Evolutionary conservation across 345 rosid genomes (phyloP).

Genomic region (Ceriops zippeliana): DNA sequence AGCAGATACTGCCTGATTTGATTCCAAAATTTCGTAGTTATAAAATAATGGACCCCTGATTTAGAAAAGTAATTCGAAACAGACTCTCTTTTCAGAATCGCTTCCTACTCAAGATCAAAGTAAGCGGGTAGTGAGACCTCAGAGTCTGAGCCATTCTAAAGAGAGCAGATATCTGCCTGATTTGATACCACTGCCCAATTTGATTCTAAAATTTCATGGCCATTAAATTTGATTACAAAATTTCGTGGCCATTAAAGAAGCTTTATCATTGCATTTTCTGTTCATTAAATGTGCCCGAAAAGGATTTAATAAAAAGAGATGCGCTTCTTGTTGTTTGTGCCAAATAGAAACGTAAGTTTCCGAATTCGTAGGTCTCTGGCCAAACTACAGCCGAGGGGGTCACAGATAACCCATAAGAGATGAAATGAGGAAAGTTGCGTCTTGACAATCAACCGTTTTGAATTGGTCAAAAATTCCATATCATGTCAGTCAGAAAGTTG

Average conservation of each 20-base stretch:
- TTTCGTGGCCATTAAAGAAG: conserved; percentile 10
- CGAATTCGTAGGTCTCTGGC: conserved; percentile 20
- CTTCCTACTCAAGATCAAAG: conserved; percentile 76
- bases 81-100: conserved; percentile 37
- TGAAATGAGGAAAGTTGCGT: too few relatives aligned
- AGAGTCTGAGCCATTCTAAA: conserved; percentile 48
- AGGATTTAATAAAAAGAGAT: neutral
- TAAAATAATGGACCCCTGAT: conserved; percentile 7
- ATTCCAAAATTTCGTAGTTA: too few relatives aligned
- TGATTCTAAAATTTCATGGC: neutral
- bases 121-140: conserved; percentile 72
- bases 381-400: conserved; percentile 7
- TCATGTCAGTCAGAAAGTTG: too few relatives aligned
- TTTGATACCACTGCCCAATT: conserved; percentile 19
- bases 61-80: conserved; percentile 47
- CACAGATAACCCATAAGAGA: too few relatives aligned
- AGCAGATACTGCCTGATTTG: too few relatives aligned
- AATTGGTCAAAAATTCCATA: too few relatives aligned
- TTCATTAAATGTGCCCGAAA: too few relatives aligned
- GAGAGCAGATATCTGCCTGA: conserved; percentile 65
- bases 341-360: conserved; percentile 5
- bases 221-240: conserved; percentile 24
- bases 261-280: neutral
- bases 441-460: too few relatives aligned
- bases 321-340: neutral